Evolutionary conservation across 1,284 basidiomycete species (phyloP).

Genomic region (Irpex sp.): DNA sequence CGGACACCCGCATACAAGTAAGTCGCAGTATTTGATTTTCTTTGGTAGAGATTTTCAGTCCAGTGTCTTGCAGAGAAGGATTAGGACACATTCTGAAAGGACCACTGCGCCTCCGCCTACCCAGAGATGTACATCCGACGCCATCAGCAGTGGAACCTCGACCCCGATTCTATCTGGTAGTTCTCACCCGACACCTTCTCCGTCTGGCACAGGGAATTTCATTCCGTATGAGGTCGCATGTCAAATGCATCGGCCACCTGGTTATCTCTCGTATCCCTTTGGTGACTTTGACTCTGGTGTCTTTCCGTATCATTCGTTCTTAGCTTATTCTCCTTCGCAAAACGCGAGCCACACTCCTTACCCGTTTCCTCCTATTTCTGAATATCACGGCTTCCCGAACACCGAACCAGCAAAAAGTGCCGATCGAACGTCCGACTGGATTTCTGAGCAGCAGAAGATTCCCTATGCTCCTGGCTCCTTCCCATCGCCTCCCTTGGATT

Average conservation of each 20-base stretch:
- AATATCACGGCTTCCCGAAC: not conserved
- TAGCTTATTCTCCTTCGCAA: not conserved
- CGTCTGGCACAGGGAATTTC: not conserved
- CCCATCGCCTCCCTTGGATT: not conserved
- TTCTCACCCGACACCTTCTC: not conserved
- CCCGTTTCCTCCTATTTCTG: not conserved
- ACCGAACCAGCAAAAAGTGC: not conserved
- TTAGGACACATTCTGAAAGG: not conserved
- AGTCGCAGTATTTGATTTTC: not conserved
- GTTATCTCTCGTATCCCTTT: not conserved
- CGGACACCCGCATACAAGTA: slow-evolving; percentile 19
- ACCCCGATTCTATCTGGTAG: not conserved
- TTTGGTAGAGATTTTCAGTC: not conserved
- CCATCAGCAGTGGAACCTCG: not conserved
- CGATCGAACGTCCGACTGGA: slow-evolving; percentile 14
- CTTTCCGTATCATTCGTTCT: not conserved
- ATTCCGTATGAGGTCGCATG: slow-evolving; percentile 5
- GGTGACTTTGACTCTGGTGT: not conserved
- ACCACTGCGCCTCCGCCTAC: not conserved
- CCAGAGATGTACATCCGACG: not conserved
- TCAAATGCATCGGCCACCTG: not conserved
- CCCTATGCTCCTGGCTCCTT: not conserved
- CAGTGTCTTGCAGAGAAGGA: not conserved
- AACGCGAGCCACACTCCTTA: not conserved
- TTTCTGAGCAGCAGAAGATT: slow-evolving; percentile 12